Base-by-base conservation (phyloP, 352 stramenopile species). In the Globisporangium perplexum region DNA sequence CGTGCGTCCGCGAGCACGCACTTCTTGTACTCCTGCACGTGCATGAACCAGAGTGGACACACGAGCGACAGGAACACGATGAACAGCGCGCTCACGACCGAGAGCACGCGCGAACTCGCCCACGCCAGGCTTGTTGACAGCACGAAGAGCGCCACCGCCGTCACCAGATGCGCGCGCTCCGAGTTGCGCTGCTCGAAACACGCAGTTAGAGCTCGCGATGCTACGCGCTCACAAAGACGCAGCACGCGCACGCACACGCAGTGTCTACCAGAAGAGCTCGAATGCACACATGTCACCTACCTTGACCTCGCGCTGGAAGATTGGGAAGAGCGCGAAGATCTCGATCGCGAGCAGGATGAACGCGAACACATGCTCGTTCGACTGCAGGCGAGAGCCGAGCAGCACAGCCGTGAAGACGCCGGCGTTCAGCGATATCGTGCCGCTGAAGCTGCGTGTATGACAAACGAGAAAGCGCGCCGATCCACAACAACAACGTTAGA, bases 371-470 rank as follows among this genome's bases (percentile, higher is more conserved):
- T 95, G 82, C 66, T 96, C 83, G 62, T 95, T 96, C 38, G 81
- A 95, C 59, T 90, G 76, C 31, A 98, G 64, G 4, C 91, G 77
- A 44, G 91, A 98, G 36, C 84, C 88, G 7, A 97, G 74, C 47
- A 98, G 71, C 48, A 98, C 88, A 7, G 90, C 86, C 31, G 83
- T 96, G 57, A 97, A 96, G 55, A 97, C 93, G 14, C 88, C 90
- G 0, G 91, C 90, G 66, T 97, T 98, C 11, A 98, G 72, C 43
- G 90, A 96, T 47, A 97, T 82, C 18, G 88, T 95, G 14, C 87
- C 88, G 57, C 83, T 89, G 51, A 91, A 94, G 35, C 83, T 91
- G 59, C 18, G 42, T 36, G 22, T 31, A 50, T 44, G 31, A 6
- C 33, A 26, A 39, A 28, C 20, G 35, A 33, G 15, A 4, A 47